Evolutionary conservation across 106 monocot species (phyloP).

Genomic region (Acorus gramineus): DNA sequence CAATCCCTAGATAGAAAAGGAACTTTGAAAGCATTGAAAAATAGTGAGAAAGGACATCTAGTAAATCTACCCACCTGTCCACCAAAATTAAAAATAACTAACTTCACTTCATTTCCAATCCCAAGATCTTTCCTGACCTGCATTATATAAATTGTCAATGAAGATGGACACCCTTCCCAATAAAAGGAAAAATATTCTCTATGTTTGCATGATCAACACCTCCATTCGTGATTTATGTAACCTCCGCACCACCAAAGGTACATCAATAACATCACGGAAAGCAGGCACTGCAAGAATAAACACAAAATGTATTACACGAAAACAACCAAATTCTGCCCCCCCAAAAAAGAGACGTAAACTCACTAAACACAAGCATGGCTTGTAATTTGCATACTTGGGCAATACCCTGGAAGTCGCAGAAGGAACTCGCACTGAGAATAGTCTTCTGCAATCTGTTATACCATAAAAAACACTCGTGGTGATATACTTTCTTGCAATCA

Average conservation of each 20-base stretch:
- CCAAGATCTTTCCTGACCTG: conserved; percentile 92
- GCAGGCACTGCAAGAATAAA: conserved; percentile 76
- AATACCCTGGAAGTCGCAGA: conserved; percentile 92
- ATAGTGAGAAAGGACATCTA: background rate
- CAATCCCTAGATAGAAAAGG: too few species aligned
- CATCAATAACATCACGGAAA: conserved; percentile 90
- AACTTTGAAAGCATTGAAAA: too few species aligned
- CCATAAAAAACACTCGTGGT: too few species aligned
- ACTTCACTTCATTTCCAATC: conserved; percentile 64
- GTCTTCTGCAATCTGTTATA: conserved; percentile 87
- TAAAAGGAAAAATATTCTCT: too few species aligned
- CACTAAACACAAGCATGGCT: background rate
- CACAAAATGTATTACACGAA: too few species aligned
- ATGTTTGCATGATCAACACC: conserved; percentile 22
- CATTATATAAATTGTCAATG: too few species aligned
- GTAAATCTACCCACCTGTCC: conserved; percentile 49
- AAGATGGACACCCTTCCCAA: too few species aligned
- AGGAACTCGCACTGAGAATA: conserved; percentile 96
- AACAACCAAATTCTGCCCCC: conserved; percentile 3
- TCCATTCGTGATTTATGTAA: conserved; percentile 73
- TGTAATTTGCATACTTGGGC: conserved; percentile 64
- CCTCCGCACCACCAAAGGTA: conserved; percentile 88
- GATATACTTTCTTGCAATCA: too few species aligned
- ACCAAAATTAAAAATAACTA: conserved; percentile 94
- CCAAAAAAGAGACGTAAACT: background rate